A percentile compares a stretch with the other conserved stretches of the same genome.
Conservation (phyloP, 495 filamentous ascomycete genomes). For the Pyrenula aspistea region DNA sequence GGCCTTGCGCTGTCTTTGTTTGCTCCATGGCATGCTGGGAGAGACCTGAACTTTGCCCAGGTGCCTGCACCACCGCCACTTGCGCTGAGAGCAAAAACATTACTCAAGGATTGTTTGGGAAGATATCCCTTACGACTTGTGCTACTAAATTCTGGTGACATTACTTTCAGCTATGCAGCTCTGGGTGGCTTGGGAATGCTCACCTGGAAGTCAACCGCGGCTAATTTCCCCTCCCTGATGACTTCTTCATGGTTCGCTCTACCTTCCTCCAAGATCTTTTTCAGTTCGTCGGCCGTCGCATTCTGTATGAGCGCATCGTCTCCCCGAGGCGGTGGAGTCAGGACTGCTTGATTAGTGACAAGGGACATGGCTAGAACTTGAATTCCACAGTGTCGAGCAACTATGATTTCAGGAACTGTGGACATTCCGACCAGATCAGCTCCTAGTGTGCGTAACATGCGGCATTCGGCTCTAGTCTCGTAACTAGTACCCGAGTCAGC, state of each 20-base stretch:
- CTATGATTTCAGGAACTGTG: constrained; percentile 65
- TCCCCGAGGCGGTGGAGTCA: constrained; percentile 50
- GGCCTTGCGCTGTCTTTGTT: no score
- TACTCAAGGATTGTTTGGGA: constrained; percentile 1
- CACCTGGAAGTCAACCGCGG: constrained; percentile 60
- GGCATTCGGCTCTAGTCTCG: constrained; percentile 67
- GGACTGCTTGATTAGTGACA: constrained; percentile 63
- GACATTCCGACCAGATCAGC: constrained; percentile 73
- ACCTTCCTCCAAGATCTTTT: constrained; percentile 44
- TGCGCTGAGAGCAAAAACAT: background rate
- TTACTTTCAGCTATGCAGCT: background rate
- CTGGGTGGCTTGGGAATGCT: constrained; percentile 1
- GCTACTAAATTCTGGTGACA: constrained; percentile 25
- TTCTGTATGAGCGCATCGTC: constrained; percentile 36
- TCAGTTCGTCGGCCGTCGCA: constrained; percentile 34
- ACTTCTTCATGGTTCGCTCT: constrained; percentile 67
- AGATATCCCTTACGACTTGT: constrained; percentile 20
- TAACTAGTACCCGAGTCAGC: constrained; percentile 30
- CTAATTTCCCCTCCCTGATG: constrained; percentile 46
- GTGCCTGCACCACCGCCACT: background rate
- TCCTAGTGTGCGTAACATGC: constrained; percentile 53
- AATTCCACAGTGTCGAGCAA: constrained; percentile 59
- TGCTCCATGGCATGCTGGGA: no score
- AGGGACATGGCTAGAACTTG: constrained; percentile 62
- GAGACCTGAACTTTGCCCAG: no score